Evolutionary conservation across 352 stramenopile genomes (phyloP).

Genomic region (Phytopythium cucurbitacearum): DNA sequence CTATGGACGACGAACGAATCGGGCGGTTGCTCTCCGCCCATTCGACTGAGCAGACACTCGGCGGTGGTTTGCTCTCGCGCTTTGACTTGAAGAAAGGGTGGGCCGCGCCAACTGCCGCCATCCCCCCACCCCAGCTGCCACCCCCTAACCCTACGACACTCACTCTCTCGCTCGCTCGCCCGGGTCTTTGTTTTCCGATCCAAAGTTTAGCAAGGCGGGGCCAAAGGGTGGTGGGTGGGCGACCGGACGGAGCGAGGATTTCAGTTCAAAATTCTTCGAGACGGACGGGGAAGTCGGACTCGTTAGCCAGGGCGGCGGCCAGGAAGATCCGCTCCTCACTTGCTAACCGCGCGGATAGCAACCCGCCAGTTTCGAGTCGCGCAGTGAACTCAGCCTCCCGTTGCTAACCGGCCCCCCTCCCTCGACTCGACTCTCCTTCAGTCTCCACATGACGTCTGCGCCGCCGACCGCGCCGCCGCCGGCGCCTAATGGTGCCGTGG

Average conservation of each 20-base stretch:
- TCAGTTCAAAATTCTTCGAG: slow-evolving; percentile 47
- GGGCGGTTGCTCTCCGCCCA: too few relatives aligned
- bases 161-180: slow-evolving; percentile 1
- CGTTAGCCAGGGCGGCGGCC: slow-evolving; percentile 2
- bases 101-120: too few relatives aligned
- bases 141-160: not conserved
- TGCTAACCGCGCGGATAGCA: too few relatives aligned
- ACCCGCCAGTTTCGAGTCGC: too few relatives aligned
- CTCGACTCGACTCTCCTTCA: too few relatives aligned
- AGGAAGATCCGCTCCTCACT: not conserved
- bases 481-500: not conserved
- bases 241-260: slow-evolving; percentile 14
- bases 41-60: too few relatives aligned
- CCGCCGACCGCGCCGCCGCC: not conserved
- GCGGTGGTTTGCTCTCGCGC: too few relatives aligned
- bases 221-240: too few relatives aligned
- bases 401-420: too few relatives aligned
- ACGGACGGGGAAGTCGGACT: slow-evolving; percentile 33
- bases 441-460: slow-evolving; percentile 7
- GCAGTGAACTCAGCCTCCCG: too few relatives aligned
- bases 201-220: not conserved
- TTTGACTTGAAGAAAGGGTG: too few relatives aligned
- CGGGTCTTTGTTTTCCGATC: slow-evolving; percentile 3
- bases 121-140: slow-evolving; percentile 1
- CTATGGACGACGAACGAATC: too few relatives aligned